These are phyloP conservation scores for Smallanthus sonchifolius DNA, from an alignment of 129 eudicot genomes.

Conservation along the genomic window DNA sequence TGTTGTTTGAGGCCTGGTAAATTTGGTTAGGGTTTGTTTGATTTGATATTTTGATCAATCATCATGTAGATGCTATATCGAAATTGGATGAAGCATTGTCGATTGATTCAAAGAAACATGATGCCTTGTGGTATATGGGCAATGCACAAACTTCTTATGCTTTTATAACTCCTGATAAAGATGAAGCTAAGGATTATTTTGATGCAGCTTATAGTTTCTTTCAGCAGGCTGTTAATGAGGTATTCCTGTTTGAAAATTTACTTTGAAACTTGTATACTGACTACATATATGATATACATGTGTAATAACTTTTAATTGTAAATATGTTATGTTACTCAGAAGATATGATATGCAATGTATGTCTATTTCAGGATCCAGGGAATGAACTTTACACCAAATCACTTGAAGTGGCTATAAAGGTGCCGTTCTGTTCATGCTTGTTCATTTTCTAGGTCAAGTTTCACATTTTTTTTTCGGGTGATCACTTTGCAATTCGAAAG, in stretches of 20 bases:
- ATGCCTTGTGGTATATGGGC: slow-evolving; percentile 81
- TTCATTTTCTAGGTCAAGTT: background rate
- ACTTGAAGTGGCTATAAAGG: slow-evolving; percentile 76
- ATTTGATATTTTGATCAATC: too few species aligned
- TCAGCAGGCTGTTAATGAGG: slow-evolving; percentile 70
- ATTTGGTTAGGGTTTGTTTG: background rate
- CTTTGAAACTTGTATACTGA: background rate
- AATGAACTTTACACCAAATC: slow-evolving; percentile 82
- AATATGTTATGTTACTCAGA: background rate
- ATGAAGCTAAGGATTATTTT: slow-evolving; percentile 66
- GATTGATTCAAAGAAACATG: slow-evolving; percentile 62
- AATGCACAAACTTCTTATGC: slow-evolving; percentile 82
- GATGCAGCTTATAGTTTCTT: slow-evolving; percentile 63
- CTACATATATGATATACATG: background rate
- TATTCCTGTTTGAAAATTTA: slow-evolving; percentile 9
- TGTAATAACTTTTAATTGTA: background rate
- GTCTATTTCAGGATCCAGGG: slow-evolving; percentile 59
- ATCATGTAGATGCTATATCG: slow-evolving; percentile 65
- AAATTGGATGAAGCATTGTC: slow-evolving; percentile 78
- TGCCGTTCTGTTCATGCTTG: slow-evolving; percentile 16
- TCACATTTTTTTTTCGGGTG: background rate
- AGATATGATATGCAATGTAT: background rate
- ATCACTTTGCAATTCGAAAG: too few species aligned
- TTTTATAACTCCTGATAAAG: slow-evolving; percentile 61
- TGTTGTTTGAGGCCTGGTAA: background rate